Base-by-base conservation (phyloP, 257 asterid species). In the Striga asiatica region DNA sequence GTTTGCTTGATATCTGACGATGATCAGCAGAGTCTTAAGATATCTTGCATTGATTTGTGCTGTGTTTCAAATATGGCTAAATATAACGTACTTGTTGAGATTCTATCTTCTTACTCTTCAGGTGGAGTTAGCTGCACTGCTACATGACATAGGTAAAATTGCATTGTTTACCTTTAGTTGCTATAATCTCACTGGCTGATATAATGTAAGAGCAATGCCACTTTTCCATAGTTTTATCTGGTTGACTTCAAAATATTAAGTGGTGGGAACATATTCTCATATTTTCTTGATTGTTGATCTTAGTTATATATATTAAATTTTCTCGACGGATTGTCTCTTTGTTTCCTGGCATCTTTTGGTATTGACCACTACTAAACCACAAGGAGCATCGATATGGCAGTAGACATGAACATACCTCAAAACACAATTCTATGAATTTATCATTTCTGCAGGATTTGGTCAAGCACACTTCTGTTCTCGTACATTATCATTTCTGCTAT, bases 81-180 rank as follows among this genome's bases (percentile, higher is more conserved):
- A 32, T 32, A 10, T 38, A 53, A 46, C 38, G 3, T 35, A 17
- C 14, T 49, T 32, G 61, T 34, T 71, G 56, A 58, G 37, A 47
- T 39, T 49, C 66, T 56, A 13, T 50, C 59, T 56, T 38, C 41
- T 64, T 60, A 54, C 45, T 68, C 52, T 35, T 50, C 82, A 89
- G 98, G 96, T 91, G 71, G 94, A 87, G 76, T 75, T 91, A 69
- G 95, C 98, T 60, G 98, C 98, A 35, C 94, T 91, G 75, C 84
- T 91, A 45, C 98, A 87, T 59, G 98, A 91, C 71, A 78, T 84
- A 64, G 96, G 96, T 88, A 68, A 71, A 37, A 14, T 16, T 1
- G 6, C 31, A 55, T 56, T 56, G 18, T 35, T n/a, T 35, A 6
- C 51, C 60, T 52, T 34, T 14, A 4, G 21, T 29, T 20, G 37